A percentile compares a stretch with the other conserved stretches of the same genome.
phyloP scores from a whole-genome alignment of 768 basidiomycete genomes.

The Tephrocybe sp. region DNA sequence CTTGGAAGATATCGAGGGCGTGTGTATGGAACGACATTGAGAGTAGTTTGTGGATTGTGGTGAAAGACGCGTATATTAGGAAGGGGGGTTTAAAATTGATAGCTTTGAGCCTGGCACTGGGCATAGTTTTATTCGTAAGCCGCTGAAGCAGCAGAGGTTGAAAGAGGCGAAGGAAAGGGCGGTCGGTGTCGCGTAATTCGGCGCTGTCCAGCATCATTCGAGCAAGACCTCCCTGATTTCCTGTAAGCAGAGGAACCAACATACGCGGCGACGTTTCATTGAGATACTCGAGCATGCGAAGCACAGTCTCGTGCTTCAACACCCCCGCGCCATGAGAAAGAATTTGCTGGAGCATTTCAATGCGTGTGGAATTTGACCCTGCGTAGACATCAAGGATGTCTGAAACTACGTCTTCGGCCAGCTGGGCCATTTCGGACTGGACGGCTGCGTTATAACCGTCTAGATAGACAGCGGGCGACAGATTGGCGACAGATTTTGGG shows the following conservation, averaged over 20 bases:
- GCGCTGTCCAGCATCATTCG: constrained; percentile 18
- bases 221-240: constrained; percentile 11
- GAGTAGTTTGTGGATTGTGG: constrained; percentile 41
- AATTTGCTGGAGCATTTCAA: constrained; percentile 12
- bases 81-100: constrained; percentile 37
- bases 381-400: constrained; percentile 22
- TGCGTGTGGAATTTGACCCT: constrained; percentile 2
- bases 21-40: constrained; percentile 27
- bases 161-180: constrained; percentile 23
- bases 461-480: constrained; percentile 9
- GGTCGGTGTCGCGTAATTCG: constrained; percentile 16
- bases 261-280: constrained; percentile 1
- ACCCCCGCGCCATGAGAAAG: constrained; percentile 11
- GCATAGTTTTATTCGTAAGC: constrained; percentile 14
- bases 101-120: constrained; percentile 25
- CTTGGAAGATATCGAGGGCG: constrained; percentile 47
- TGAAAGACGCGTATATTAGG: constrained; percentile 39
- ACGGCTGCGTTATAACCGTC: constrained; percentile 8
- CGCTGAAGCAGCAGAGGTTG: constrained; percentile 28
- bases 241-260: constrained; percentile 7
- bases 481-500: constrained; percentile 5
- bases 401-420: constrained; percentile 20
- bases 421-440: not conserved
- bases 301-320: constrained; percentile 11
- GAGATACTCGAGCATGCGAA: constrained; percentile 18